Base-by-base conservation (phyloP, 768 basidiomycete species). In the Naganishia vishniacii region DNA sequence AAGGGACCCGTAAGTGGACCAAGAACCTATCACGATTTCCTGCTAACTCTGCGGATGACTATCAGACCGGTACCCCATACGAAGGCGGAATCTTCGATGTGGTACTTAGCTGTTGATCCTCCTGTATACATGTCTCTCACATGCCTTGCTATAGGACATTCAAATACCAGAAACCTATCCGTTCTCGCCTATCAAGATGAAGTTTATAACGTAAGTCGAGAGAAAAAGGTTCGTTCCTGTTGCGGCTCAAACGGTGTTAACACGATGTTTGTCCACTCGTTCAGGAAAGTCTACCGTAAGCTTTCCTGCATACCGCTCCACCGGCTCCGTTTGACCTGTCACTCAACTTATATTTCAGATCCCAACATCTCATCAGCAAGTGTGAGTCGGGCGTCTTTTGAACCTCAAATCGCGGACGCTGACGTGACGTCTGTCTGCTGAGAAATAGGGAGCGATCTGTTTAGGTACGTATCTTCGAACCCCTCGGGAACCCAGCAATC, bases 311-410 rank as follows among this genome's bases (percentile, higher is more conserved):
- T n/a, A n/a, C n/a, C n/a, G n/a, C n/a, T 56, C 4, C 1, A 31
- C 7, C 47, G 5, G 23, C 28, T 7, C 26, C 5, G 25, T 49
- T 26, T 51, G 26, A 62, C 26, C 31, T 28, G 40, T 20, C 48
- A 34, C 63, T 78, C 74, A 34, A 88, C 29, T 95, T 91, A 75
- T 91, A 11, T 34, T 8, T 9, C 23, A 56, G 53, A 98, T 75
- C 93, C 93, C 3, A 98, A 98, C 73, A 82, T 98, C 42, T 94
- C 91, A 20, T 93, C 90, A 25, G 88, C 87, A 34, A 91, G 89
- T 2, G 76, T 77, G 56, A 69, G 76, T 72, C 2, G 15, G 6
- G 32, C 23, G 34, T 5, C 0, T 20, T 16, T 12, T n/a, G 13
- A 3, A 28, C 13, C 5, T 15, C 11, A 7, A 7, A 2, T 1